Evolutionary conservation across 441 rosid species (phyloP).

Genomic region (Hura crepitans): DNA sequence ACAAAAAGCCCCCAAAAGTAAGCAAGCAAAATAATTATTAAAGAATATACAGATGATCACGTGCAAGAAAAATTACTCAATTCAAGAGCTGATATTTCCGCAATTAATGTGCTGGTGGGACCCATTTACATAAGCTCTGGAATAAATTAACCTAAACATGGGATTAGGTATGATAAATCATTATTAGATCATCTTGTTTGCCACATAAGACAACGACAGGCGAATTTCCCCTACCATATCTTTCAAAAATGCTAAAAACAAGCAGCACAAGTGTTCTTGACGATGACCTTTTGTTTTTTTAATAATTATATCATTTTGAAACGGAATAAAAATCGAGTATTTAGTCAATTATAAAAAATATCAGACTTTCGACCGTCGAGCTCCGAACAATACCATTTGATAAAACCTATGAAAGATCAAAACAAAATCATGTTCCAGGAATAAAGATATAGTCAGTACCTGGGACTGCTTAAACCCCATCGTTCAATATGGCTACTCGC

Average conservation of each 20-base stretch:
- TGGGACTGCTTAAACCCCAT: background rate
- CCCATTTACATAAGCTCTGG: background rate
- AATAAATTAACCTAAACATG: background rate
- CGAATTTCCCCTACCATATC: background rate
- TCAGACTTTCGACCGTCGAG: too few relatives aligned
- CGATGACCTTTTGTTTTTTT: background rate
- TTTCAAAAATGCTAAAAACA: background rate
- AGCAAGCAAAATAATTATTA: too few relatives aligned
- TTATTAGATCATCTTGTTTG: background rate
- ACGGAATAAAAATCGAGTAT: too few relatives aligned
- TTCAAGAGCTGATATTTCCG: background rate
- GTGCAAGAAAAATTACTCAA: too few relatives aligned
- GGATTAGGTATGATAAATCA: constrained; percentile 9
- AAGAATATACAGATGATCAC: too few relatives aligned
- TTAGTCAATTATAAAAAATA: too few relatives aligned
- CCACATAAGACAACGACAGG: constrained; percentile 1
- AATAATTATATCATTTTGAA: too few relatives aligned
- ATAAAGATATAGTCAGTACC: background rate
- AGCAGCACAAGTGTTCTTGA: background rate
- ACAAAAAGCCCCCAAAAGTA: too few relatives aligned
- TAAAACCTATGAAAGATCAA: background rate
- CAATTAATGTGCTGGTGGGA: background rate
- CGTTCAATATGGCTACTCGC: background rate
- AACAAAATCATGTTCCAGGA: background rate
- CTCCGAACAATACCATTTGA: too few relatives aligned